Evolutionary conservation across 768 basidiomycete genomes (phyloP).

Genomic region (Amanita rimosa): DNA sequence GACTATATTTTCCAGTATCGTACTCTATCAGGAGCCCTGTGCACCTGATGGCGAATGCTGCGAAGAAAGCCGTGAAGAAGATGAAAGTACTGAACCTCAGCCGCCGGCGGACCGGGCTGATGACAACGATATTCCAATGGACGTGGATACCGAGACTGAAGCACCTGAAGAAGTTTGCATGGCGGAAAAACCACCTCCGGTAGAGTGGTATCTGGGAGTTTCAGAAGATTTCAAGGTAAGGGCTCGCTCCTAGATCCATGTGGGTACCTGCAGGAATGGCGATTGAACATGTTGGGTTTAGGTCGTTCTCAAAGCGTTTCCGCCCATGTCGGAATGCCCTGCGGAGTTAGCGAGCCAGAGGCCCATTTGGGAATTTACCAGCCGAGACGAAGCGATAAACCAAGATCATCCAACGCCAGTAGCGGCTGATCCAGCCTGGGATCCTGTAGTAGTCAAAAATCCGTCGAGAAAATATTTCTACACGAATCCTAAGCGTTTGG

Average conservation of each 20-base stretch:
- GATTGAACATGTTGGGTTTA: background rate
- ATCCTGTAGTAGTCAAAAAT: background rate
- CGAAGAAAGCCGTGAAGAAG: background rate
- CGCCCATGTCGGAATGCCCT: background rate
- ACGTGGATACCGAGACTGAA: background rate
- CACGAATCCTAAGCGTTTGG: background rate
- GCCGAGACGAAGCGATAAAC: constrained; percentile 1
- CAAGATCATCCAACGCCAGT: background rate
- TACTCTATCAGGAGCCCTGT: background rate
- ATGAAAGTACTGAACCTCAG: no score
- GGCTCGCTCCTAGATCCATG: no score
- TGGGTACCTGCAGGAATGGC: no score
- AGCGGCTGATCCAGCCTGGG: background rate
- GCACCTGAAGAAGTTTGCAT: background rate
- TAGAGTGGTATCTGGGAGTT: constrained; percentile 5
- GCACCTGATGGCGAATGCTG: background rate
- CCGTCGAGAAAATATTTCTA: background rate
- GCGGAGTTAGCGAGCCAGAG: background rate
- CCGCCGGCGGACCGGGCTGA: background rate
- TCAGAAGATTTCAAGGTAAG: constrained; percentile 3
- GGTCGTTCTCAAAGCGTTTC: constrained; percentile 4
- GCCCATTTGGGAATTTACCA: constrained; percentile 3
- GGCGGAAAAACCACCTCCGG: background rate
- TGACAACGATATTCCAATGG: background rate
- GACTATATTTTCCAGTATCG: background rate